A percentile compares a stretch with the other conserved stretches of the same genome.
Conservation (phyloP, 2,329 filamentous ascomycete genomes). For the Penicillium freii region DNA sequence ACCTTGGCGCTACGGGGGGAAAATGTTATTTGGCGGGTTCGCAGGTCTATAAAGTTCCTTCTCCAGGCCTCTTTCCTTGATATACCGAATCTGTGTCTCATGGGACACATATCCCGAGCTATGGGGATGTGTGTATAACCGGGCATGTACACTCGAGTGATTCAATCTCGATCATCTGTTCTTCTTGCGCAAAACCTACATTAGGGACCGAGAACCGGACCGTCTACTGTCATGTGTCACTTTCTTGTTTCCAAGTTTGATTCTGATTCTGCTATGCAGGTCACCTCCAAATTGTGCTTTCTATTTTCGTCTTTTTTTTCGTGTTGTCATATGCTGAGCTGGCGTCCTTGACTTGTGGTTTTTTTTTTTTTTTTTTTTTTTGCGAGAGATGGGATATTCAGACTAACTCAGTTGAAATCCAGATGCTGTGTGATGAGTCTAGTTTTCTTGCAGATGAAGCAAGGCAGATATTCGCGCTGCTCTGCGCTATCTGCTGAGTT, state of each 20-base stretch:
- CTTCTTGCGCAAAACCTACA: conserved; percentile 12
- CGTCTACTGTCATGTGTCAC: conserved; percentile 13
- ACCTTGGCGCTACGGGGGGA: conserved; percentile 39
- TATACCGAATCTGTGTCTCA: conserved; percentile 21
- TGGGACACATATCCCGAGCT: conserved; percentile 2
- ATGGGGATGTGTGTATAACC: conserved; percentile 8
- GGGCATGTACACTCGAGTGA: conserved; percentile 8
- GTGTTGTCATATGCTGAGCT: conserved; percentile 2
- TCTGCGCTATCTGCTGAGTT: background rate
- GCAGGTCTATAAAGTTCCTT: conserved; percentile 28
- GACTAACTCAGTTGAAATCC: background rate
- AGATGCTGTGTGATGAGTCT: background rate
- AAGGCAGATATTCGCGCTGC: background rate
- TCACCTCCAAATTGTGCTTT: conserved; percentile 1
- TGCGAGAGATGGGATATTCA: background rate
- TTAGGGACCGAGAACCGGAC: conserved; percentile 19
- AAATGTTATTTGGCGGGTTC: conserved; percentile 35
- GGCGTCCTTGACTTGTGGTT: conserved; percentile 2
- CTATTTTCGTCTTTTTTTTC: background rate
- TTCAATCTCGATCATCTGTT: conserved; percentile 9
- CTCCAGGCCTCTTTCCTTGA: conserved; percentile 20
- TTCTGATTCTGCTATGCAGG: conserved; percentile 3
- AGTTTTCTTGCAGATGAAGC: background rate
- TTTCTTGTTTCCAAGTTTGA: conserved; percentile 5
- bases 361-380: background rate